Conservation (phyloP, 805 yeast genomes). For the Geotrichum ghanense region DNA sequence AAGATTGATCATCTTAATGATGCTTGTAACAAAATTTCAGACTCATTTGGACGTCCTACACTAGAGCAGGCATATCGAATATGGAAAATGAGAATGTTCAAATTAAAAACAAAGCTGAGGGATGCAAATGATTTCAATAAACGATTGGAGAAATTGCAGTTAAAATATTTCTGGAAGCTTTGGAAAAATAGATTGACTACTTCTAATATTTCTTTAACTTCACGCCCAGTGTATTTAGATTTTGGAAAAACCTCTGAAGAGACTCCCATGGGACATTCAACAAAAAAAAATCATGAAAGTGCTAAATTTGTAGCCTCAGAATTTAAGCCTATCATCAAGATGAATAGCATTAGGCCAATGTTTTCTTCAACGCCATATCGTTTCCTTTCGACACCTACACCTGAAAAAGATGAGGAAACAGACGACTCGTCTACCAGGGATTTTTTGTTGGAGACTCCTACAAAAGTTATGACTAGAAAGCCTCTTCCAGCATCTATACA, state of each 20-base stretch:
- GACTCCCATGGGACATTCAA: not conserved
- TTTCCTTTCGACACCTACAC: not conserved
- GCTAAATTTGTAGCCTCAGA: not conserved
- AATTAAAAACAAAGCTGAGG: conserved; percentile 9
- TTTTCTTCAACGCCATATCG: too few species aligned
- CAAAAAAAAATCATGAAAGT: not conserved
- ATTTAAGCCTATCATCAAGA: not conserved
- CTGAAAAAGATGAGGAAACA: not conserved
- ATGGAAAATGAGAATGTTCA: conserved; percentile 15
- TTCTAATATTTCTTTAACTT: too few species aligned
- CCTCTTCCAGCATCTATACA: not conserved
- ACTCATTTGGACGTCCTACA: conserved; percentile 1
- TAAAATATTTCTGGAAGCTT: conserved; percentile 11
- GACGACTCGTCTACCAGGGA: not conserved
- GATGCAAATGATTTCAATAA: conserved; percentile 13
- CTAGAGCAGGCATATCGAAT: conserved; percentile 11
- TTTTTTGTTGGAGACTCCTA: not conserved
- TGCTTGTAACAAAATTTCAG: conserved; percentile 9
- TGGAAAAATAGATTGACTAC: conserved; percentile 9
- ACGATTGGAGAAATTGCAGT: conserved; percentile 7
- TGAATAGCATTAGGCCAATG: too few species aligned
- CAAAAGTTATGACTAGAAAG: not conserved
- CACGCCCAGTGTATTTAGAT: too few species aligned
- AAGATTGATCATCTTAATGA: conserved; percentile 4
- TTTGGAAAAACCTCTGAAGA: too few species aligned